Base-by-base conservation (phyloP, 2,329 filamentous ascomycete genomes). In the Pseudogymnoascus sp. region DNA sequence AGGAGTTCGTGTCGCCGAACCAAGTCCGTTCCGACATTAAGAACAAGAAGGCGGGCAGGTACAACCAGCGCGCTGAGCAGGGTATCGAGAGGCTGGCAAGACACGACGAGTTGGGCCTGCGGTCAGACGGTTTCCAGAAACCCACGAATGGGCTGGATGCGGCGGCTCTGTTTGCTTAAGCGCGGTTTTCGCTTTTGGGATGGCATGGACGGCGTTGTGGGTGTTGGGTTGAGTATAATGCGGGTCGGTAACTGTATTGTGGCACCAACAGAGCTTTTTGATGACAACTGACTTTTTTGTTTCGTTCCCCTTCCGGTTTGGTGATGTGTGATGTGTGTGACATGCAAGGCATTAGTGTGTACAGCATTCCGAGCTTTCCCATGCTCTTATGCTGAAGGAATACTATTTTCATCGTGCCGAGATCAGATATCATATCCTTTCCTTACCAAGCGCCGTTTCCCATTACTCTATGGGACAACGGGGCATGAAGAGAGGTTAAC, bases 1-100 rank as follows among this genome's bases (percentile, higher is more conserved):
- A 91, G 81, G 89, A 96, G 75, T 99, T 96, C 71, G 90, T 99
- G 61, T 94, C 89, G 68, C 94, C 94, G 8, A 99, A 99, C 83
- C 91, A 97, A 77, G 85, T 97, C 66, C 83, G 94, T 67, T 82
- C 91, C 41, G 94, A 97, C 66, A 75, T 96, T 68, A 82, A 91
- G 69, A 80, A 85, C 75, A 80, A 83, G 68, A 92, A 91, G 80
- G 91, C 92, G 0, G 83, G 85, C 58, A 85, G 85, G 68, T 93
- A 95, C 78, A 90, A 90, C 68, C 81, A 82, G 62, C 83, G 94
- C 64, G 84, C 86, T 30, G 92, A 96, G 72, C 85, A 89, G 69
- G 79, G 83, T 67, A 80, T 88, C 59, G 90, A 93, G 72, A 83
- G 86, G 66, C 79, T 87, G 70, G 83, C 85, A 62, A 94, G 89